Conservation (phyloP, 768 basidiomycete genomes). For the Podaxis mareebaensis region DNA sequence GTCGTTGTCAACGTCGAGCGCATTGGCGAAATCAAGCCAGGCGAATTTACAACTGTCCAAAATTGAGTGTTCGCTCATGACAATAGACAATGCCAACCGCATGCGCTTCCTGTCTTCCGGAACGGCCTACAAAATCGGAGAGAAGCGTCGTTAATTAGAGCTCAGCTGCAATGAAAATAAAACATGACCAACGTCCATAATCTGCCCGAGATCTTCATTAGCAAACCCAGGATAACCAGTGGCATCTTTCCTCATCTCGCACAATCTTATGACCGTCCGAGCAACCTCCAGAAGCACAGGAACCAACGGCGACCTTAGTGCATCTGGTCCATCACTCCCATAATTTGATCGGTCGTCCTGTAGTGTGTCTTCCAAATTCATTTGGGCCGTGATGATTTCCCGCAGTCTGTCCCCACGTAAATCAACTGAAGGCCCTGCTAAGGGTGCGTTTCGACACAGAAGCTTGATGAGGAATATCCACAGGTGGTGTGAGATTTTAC, state of each 20-base stretch:
- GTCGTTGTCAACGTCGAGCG: background rate
- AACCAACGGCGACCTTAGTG: background rate
- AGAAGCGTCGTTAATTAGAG: background rate
- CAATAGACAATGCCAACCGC: conserved; percentile 43
- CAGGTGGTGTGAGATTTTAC: conserved; percentile 47
- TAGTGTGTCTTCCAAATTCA: conserved; percentile 8
- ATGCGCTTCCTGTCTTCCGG: conserved; percentile 39
- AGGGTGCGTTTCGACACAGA: background rate
- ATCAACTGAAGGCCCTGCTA: background rate
- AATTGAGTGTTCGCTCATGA: conserved; percentile 51
- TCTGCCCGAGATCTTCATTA: conserved; percentile 31
- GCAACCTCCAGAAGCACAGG: conserved; percentile 15
- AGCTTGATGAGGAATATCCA: conserved; percentile 38
- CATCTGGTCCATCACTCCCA: background rate
- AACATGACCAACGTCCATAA: conserved; percentile 35
- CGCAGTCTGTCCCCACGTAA: background rate
- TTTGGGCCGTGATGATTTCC: conserved; percentile 1
- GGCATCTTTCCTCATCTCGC: conserved; percentile 28
- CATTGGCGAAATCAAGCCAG: conserved; percentile 38
- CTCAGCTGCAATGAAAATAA: background rate
- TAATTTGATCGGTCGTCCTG: conserved; percentile 3
- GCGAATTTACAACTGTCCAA: conserved; percentile 47
- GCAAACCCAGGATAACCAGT: conserved; percentile 28
- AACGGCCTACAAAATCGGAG: conserved; percentile 32
- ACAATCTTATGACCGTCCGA: conserved; percentile 30